Evolutionary conservation across 1,139 yeast species (phyloP), one percentile per base, ranked within the genome.

Genomic region (Yamadazyma triangularis): DNA sequence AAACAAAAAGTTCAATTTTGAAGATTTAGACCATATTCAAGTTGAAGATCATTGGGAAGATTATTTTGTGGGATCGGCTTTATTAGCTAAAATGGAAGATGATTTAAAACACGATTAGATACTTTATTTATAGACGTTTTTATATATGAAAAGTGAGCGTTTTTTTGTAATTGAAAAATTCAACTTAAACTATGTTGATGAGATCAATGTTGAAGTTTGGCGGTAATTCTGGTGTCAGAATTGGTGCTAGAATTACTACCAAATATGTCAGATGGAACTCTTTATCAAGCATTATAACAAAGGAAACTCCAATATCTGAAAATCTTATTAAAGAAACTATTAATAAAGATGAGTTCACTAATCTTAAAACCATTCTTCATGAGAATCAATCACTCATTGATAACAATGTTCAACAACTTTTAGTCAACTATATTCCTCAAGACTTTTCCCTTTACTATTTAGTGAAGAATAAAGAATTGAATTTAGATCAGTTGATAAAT

Each of bases 51-150:
- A 52, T 22, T 74, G 80, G 79, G 56, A 56, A 19, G 58, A 62
- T 16, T 73, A 73, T 42, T 69, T 69, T 34, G 59, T 56, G 12
- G 79, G 78, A 2, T 59, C 73, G 37, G 79, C 73, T 0, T 54
- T 73, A 52, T 55, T 74, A 42, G 71, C 77, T 15, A 55, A 58
- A 31, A 71, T 70, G 60, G 80, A 74, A 39, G 42, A 50, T 23
- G 35, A 41, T 10, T 54, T 67, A 18, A 47, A 49, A 34, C 52
- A 51, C 31, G 48, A 44, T 31, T 42, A n/a, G n/a, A n/a, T n/a
- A n/a, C n/a, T n/a, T n/a, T n/a, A n/a, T n/a, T n/a, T n/a, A n/a
- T n/a, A n/a, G n/a, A n/a, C n/a, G n/a, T n/a, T n/a, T n/a, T n/a
- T n/a, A n/a, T n/a, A n/a, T n/a, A n/a, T n/a, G n/a, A n/a, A n/a